Evolutionary conservation across 441 rosid species (phyloP).

Genomic region (Populus hybrid): DNA sequence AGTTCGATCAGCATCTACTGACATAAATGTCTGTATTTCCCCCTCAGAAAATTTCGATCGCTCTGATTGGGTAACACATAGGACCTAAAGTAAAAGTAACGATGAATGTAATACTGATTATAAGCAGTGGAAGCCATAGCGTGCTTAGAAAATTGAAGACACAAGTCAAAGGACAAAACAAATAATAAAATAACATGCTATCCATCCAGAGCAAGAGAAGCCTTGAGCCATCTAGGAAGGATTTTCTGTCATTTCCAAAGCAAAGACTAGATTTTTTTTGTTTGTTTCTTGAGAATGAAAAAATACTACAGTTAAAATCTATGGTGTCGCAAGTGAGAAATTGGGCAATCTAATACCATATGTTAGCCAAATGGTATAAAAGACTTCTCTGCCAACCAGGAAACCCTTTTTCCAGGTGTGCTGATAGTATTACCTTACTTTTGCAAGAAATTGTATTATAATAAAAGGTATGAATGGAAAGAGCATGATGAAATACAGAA

Average conservation of each 20-base stretch:
- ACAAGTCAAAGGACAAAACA: neutral
- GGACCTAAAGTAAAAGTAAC: constrained; percentile 54
- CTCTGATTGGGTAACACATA: constrained; percentile 66
- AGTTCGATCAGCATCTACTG: constrained; percentile 93
- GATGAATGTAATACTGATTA: constrained; percentile 15
- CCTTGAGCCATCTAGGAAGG: neutral
- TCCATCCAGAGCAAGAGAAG: neutral
- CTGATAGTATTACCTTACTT: neutral
- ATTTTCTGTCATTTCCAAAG: neutral
- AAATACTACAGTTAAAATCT: neutral
- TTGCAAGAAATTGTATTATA: no score
- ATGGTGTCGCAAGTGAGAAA: neutral
- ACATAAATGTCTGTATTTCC: constrained; percentile 98
- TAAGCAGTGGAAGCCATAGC: constrained; percentile 4
- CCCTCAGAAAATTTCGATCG: constrained; percentile 83
- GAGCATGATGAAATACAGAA: no score
- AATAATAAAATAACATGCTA: neutral
- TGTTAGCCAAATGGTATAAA: neutral
- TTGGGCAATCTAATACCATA: neutral
- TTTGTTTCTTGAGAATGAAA: neutral
- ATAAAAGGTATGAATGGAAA: no score
- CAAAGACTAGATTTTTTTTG: no score
- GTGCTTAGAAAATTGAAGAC: neutral
- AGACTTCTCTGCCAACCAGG: neutral
- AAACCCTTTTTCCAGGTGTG: neutral